Base-by-base conservation (phyloP, 306 rosid genomes). In the Citrullus colocynthis region DNA sequence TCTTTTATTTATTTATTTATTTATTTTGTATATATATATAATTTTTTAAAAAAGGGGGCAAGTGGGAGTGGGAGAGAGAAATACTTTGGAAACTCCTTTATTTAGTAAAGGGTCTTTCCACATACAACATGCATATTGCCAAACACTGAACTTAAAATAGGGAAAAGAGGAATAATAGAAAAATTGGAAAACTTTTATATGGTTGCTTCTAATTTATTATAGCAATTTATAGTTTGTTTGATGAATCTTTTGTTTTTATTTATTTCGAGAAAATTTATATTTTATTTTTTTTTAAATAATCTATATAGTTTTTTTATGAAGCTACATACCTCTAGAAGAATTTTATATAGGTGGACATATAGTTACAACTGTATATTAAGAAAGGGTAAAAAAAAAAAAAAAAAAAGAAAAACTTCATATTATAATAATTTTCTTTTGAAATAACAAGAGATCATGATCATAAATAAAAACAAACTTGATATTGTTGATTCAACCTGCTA, bases 81-180 rank as follows among this genome's bases (percentile, higher is more conserved):
- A 21, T 21, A 24, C 49, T 48, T 9, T 13, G 76, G 21, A 71
- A 24, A 30, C 59, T 71, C 24, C 76, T 71, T 48, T 71, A 6
- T 71, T 48, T 72, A 49, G 60, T 72, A 30, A 48, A 44, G 20
- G 77, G 60, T 24, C 3, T 71, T 49, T 72, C 41, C 28, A 72
- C 76, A 71, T 71, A 56, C 59, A 71, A 71, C 34, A 24, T 71
- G 76, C 41, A 71, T 7, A 24, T 71, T 48, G 58, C 76, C 76
- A 71, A 70, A 70, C 55, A 67, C 55, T n/a, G 21, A 45, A 41
- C 75, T 51, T 15, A 44, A 70, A 70, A 70, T 2, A 21, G 6
- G 75, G 75, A 48, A 45, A 69, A 71, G 18, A 45, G 2, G 56
- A 70, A 45, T 21, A 45, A 48, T 24, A 28, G 20, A 72, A 72